Percentiles rank a stretch among this genome's conserved stretches.
Conservation (phyloP, 345 rosid genomes). For the Psidium friedrichsthalianum region DNA sequence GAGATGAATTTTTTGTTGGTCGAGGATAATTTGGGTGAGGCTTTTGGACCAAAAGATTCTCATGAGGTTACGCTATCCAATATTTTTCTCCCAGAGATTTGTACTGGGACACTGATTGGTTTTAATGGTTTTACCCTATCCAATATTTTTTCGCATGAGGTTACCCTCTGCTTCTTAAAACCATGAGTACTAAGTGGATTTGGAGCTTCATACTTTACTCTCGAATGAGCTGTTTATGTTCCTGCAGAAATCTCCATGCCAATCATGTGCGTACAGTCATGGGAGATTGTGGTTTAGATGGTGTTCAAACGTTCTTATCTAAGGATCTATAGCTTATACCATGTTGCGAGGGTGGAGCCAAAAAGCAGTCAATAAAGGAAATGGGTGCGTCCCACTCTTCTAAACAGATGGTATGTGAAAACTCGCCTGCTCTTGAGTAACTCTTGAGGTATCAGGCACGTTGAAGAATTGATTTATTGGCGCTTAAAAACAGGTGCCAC, state of each 20-base stretch:
- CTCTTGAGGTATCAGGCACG: not conserved
- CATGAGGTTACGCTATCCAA: not conserved
- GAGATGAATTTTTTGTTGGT: not conserved
- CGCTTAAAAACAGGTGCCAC: not conserved
- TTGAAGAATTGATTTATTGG: not conserved
- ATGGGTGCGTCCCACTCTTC: not conserved
- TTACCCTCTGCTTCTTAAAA: not conserved
- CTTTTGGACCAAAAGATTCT: not conserved
- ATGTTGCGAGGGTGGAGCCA: not conserved
- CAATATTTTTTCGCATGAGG: too few species aligned
- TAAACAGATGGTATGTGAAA: not conserved
- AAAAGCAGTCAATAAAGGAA: not conserved
- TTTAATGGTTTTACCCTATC: not conserved
- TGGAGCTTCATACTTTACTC: not conserved
- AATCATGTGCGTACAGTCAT: not conserved
- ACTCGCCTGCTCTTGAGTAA: not conserved
- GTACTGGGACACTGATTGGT: not conserved
- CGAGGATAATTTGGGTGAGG: not conserved
- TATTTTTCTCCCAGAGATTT: not conserved
- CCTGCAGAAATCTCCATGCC: not conserved
- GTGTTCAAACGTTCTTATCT: not conserved
- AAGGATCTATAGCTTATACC: not conserved
- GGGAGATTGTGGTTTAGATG: not conserved
- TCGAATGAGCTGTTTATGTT: not conserved
- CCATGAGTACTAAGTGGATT: not conserved